These are phyloP conservation scores for Talaromyces ruber DNA, from an alignment of 495 filamentous ascomycete genomes.

Conservation along the genomic window DNA sequence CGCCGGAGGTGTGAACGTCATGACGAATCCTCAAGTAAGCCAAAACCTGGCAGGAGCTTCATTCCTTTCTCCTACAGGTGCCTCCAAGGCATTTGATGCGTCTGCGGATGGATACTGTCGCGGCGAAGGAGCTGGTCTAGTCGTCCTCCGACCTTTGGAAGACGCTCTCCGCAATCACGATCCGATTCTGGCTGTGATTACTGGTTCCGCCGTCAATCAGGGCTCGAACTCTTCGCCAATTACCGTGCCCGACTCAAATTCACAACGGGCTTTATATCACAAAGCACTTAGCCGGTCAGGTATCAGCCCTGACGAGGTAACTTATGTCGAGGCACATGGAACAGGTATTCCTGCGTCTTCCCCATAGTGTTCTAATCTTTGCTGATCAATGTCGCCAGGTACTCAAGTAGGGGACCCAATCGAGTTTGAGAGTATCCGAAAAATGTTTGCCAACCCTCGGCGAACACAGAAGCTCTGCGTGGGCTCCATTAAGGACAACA, in stretches of 20 bases:
- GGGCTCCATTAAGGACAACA: slow-evolving; percentile 37
- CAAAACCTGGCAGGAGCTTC: slow-evolving; percentile 14
- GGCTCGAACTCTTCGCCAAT: slow-evolving; percentile 17
- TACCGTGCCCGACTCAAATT: slow-evolving; percentile 22
- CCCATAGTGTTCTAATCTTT: no score
- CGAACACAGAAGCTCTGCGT: slow-evolving; percentile 15
- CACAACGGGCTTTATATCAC: slow-evolving; percentile 20
- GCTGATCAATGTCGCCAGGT: no score
- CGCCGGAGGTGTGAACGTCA: slow-evolving; percentile 21
- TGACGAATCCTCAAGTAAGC: slow-evolving; percentile 15
- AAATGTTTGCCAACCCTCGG: slow-evolving; percentile 18
- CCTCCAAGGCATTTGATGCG: slow-evolving; percentile 58
- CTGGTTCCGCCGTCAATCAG: slow-evolving; percentile 17
- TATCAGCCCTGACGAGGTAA: slow-evolving; percentile 10
- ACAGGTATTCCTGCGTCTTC: no score
- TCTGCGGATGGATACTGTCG: slow-evolving; percentile 62
- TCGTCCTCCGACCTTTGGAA: slow-evolving; percentile 54
- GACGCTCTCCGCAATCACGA: slow-evolving; percentile 52
- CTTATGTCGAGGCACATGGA: slow-evolving; percentile 17
- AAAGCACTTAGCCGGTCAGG: slow-evolving; percentile 6
- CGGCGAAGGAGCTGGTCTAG: slow-evolving; percentile 50
- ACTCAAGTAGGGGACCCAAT: slow-evolving; percentile 36
- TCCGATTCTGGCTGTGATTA: slow-evolving; percentile 50
- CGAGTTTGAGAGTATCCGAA: slow-evolving; percentile 23
- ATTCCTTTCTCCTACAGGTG: slow-evolving; percentile 18